These are phyloP conservation scores for Calamus simplicifolius DNA, from an alignment of 176 grass and related monocot genomes.

Conservation along the genomic window DNA sequence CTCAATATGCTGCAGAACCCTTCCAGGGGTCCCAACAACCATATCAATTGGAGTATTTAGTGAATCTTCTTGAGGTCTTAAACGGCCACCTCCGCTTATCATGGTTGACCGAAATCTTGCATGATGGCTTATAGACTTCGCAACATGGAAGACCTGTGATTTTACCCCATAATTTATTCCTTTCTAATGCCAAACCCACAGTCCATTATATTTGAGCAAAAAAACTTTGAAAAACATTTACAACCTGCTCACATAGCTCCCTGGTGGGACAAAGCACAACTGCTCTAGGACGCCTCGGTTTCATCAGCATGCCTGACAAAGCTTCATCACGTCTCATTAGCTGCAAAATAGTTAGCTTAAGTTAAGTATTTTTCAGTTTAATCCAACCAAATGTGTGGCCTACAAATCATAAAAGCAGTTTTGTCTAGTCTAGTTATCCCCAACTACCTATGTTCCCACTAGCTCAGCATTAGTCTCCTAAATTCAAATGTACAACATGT, in stretches of 20 bases:
- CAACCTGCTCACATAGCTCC: conserved; percentile 91
- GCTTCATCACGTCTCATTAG: conserved; percentile 67
- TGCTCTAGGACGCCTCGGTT: conserved; percentile 70
- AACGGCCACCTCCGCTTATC: conserved; percentile 79
- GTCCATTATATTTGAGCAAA: no score
- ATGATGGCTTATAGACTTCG: conserved; percentile 92
- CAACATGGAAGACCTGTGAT: conserved; percentile 73
- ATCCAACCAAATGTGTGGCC: neutral
- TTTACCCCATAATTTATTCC: neutral
- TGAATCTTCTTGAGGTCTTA: conserved; percentile 88
- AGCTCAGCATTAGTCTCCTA: no score
- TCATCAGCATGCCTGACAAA: conserved; percentile 67
- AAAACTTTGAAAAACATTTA: conserved; percentile 1
- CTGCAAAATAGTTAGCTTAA: conserved; percentile 21
- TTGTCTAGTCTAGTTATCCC: no score
- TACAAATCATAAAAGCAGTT: no score
- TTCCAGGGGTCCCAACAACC: conserved; percentile 89
- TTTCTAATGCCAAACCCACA: no score
- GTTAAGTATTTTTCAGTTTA: neutral
- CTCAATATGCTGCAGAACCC: conserved; percentile 90
- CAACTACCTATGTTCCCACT: no score
- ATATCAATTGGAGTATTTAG: conserved; percentile 84
- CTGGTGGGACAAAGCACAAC: conserved; percentile 91
- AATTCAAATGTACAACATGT: no score
- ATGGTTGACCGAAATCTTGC: conserved; percentile 83